Evolutionary conservation across 345 rosid species (phyloP), one percentile per base, ranked within the genome.

Genomic region (Fremontodendron californicum): DNA sequence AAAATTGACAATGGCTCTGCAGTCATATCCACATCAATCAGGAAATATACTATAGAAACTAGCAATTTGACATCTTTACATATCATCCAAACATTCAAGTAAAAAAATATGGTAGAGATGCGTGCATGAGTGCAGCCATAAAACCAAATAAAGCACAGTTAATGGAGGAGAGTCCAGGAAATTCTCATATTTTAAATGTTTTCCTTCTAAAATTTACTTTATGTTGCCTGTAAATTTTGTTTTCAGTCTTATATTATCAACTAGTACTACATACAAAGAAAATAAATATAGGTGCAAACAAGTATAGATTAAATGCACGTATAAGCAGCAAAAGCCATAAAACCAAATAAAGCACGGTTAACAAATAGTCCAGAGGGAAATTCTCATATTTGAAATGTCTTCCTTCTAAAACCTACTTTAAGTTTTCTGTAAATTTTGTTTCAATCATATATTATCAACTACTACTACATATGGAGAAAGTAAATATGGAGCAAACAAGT

Each of bases 261-360:
- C 23, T 51, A 51, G 8, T 16, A 18, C 19, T 18, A 51, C 16
- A 46, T 12, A 10, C 15, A 46, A 12, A 46, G 16, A 7, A 46
- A 46, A 46, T 12, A 46, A 49, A 9, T 8, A 21, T 10, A 27
- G 9, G 62, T 37, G 13, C 27, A 37, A 71, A 31, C 62, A 71
- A 48, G 35, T 25, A 55, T 11, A 25, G 66, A 40, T 23, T 3
- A 73, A 16, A 74, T 58, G 63, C 51, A 40, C 23, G 19, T 40
- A 3, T 4, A 39, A 73, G 67, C 65, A 55, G 40, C 5, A 57
- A 57, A 73, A 57, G 9, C 37, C 37, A 25, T 15, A 45, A 23
- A n/a, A n/a, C n/a, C n/a, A 67, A 68, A 68, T 23, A 68, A 25
- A 68, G 73, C 37, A 68, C 13, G n/a, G 37, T 25, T 27, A 66